phyloP scores from a whole-genome alignment of 495 filamentous ascomycete genomes.

The Cladorrhinum samala region DNA sequence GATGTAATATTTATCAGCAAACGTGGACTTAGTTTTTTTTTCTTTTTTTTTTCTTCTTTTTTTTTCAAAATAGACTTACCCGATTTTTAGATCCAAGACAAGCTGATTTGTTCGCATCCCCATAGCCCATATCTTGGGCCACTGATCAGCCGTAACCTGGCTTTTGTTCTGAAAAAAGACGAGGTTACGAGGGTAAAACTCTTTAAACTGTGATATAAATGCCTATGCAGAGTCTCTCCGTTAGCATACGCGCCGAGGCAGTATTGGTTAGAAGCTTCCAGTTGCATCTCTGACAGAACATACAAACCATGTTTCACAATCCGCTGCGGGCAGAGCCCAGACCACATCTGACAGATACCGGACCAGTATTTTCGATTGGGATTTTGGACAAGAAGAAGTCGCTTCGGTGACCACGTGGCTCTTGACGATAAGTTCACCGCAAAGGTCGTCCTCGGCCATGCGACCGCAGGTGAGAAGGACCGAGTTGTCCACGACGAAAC shows the following conservation, averaged over 20 bases:
- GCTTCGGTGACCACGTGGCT: neutral
- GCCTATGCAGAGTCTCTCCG: no score
- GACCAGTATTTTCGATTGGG: conserved; percentile 4
- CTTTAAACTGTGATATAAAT: conserved; percentile 27
- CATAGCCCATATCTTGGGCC: neutral
- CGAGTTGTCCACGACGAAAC: conserved; percentile 29
- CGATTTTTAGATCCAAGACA: neutral
- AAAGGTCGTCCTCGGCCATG: conserved; percentile 14
- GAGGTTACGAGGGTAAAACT: neutral
- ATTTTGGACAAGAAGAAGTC: neutral
- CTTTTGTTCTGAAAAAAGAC: neutral
- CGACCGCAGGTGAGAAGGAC: conserved; percentile 24
- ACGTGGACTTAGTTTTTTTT: no score
- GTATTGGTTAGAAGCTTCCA: neutral
- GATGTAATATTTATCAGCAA: no score
- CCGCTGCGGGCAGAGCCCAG: conserved; percentile 19
- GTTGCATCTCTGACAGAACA: neutral
- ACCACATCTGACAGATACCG: conserved; percentile 5
- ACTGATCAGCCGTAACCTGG: neutral
- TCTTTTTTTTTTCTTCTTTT: no score
- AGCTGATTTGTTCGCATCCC: neutral
- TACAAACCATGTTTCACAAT: conserved; percentile 37
- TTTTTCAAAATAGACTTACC: no score
- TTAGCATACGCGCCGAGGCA: no score
- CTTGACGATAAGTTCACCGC: conserved; percentile 12